Evolutionary conservation across 805 yeast species (phyloP).

Genomic region (Maudiozyma turicensis): DNA sequence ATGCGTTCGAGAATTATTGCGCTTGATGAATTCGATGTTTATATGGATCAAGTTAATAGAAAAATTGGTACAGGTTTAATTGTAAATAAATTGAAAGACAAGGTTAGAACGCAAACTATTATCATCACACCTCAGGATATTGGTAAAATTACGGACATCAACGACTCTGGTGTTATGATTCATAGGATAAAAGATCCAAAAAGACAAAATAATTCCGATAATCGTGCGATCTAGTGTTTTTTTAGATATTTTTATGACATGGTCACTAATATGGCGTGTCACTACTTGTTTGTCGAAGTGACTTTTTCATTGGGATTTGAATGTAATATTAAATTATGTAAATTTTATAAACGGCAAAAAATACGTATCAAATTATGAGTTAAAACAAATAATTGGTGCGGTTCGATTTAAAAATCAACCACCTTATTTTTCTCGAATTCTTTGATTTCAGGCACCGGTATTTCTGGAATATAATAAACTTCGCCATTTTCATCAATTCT

Average conservation of each 20-base stretch:
- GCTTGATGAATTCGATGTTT: conserved; percentile 93
- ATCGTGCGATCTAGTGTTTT: background rate
- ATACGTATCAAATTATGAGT: background rate
- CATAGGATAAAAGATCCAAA: conserved; percentile 46
- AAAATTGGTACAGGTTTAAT: conserved; percentile 67
- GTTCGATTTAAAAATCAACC: conserved; percentile 43
- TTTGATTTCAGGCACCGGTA: conserved; percentile 57
- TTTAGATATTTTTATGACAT: too few species aligned
- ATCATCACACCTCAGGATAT: conserved; percentile 93
- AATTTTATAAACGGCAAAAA: too few species aligned
- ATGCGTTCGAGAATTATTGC: conserved; percentile 86
- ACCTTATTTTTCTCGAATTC: conserved; percentile 51
- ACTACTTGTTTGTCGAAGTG: too few species aligned
- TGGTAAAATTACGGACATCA: conserved; percentile 48
- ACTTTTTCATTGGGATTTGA: too few species aligned
- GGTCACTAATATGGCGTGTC: too few species aligned
- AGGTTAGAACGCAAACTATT: conserved; percentile 67
- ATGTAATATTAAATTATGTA: too few species aligned
- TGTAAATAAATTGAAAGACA: conserved; percentile 52
- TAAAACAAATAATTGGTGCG: background rate
- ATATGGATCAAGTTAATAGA: conserved; percentile 91
- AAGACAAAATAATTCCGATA: conserved; percentile 22
- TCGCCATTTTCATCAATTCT: conserved; percentile 85
- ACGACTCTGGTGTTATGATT: conserved; percentile 51
- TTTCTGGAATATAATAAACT: conserved; percentile 65